Percentiles rank a stretch among this genome's conserved stretches.
These are phyloP conservation scores for Canavalia ensiformis DNA, from an alignment of 306 rosid species.

Conservation along the genomic window DNA sequence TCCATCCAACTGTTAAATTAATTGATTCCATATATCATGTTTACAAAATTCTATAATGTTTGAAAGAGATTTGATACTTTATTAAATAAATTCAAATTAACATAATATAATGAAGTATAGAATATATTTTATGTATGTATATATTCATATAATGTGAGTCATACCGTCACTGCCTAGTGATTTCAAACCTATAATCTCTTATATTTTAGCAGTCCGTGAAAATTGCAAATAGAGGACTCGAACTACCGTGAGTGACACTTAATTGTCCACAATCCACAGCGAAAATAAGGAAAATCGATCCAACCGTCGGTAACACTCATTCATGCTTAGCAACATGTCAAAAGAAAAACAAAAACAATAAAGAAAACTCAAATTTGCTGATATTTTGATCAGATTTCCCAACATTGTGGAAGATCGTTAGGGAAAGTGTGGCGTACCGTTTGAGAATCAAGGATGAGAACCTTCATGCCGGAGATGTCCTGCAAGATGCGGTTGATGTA, in stretches of 20 bases:
- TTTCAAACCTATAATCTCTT: conserved; percentile 14
- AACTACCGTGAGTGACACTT: conserved; percentile 37
- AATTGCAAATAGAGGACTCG: conserved; percentile 1
- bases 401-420: conserved; percentile 35
- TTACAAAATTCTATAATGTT: too few species aligned
- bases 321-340: conserved; percentile 15
- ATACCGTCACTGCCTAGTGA: not conserved
- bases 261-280: not conserved
- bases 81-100: too few species aligned
- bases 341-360: not conserved
- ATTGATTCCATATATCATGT: too few species aligned
- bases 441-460: conserved; percentile 92
- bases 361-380: not conserved
- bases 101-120: too few species aligned
- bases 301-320: not conserved
- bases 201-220: not conserved
- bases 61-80: too few species aligned
- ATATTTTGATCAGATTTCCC: conserved; percentile 19
- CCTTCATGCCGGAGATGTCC: conserved; percentile 99
- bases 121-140: not conserved
- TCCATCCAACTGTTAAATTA: too few species aligned
- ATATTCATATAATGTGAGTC: not conserved
- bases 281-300: not conserved
- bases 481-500: conserved; percentile 90
- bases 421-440: conserved; percentile 63